These are phyloP conservation scores for Ceratocystis smalleyi DNA, from an alignment of 2,329 filamentous ascomycete species.

Conservation along the genomic window DNA sequence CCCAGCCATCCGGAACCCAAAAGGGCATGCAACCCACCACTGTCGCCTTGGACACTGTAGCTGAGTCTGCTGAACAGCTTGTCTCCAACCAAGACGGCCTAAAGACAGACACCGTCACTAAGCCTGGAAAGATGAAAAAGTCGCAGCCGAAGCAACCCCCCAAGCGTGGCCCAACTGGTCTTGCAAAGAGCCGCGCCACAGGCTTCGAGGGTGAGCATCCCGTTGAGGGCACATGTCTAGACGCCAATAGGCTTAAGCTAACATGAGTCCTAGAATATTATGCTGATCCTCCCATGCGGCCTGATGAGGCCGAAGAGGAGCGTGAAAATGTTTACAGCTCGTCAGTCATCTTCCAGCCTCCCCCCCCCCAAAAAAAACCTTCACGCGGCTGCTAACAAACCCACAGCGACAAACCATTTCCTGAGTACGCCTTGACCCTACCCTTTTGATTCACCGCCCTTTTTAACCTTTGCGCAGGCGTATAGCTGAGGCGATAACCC, in stretches of 20 bases:
- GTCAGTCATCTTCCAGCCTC: conserved; percentile 27
- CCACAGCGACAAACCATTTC: conserved; percentile 35
- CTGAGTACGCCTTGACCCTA: conserved; percentile 31
- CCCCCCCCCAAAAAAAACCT: too few relatives aligned
- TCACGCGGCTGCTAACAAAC: conserved; percentile 18
- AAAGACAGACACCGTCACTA: background rate
- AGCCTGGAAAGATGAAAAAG: background rate
- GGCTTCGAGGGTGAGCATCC: conserved; percentile 51
- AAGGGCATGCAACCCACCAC: background rate
- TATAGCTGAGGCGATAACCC: conserved; percentile 7
- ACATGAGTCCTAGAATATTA: conserved; percentile 42
- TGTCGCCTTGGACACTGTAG: background rate
- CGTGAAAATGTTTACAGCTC: conserved; percentile 46
- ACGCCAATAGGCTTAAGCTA: background rate
- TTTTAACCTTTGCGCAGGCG: conserved; percentile 7
- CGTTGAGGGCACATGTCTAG: background rate
- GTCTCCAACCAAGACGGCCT: background rate
- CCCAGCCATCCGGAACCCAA: background rate
- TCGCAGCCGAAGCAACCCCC: background rate
- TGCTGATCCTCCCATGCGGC: conserved; percentile 63
- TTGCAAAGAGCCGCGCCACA: conserved; percentile 32
- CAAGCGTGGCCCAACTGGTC: conserved; percentile 7
- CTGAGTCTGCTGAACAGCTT: background rate
- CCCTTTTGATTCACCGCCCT: too few relatives aligned
- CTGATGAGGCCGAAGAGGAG: conserved; percentile 51